Percentiles rank a stretch among this genome's conserved stretches.
Conservation (phyloP, 192 early-diverging fungal genomes). For the Diversispora epigaea region DNA sequence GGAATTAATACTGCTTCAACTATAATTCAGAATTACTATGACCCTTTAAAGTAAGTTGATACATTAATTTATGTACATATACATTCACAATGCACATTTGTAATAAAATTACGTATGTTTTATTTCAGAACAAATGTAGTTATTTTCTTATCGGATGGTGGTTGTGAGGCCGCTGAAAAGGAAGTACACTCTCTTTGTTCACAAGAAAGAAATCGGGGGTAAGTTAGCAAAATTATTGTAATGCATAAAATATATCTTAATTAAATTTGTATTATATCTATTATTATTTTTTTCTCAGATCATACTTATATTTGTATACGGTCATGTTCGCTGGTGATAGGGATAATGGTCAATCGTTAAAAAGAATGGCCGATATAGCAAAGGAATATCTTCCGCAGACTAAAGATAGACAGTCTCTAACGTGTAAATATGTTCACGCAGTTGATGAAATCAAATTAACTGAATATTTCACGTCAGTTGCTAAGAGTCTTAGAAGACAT, state of each 20-base stretch:
- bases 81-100: background rate
- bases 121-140: conserved; percentile 17
- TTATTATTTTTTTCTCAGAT: background rate
- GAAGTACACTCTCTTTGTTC: conserved; percentile 15
- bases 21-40: conserved; percentile 14
- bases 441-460: background rate
- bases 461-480: conserved; percentile 7
- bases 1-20: conserved; percentile 19
- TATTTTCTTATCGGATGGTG: conserved; percentile 31
- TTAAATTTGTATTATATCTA: background rate
- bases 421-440: conserved; percentile 13
- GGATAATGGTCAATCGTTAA: background rate
- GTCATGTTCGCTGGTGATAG: background rate
- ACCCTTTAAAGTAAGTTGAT: conserved; percentile 22
- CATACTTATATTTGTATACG: conserved; percentile 7
- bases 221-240: background rate
- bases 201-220: conserved; percentile 16
- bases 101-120: background rate
- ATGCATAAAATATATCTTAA: background rate
- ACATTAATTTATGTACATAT: background rate
- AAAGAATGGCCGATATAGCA: conserved; percentile 23
- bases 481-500: conserved; percentile 21
- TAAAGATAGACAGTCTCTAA: background rate
- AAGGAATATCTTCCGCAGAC: conserved; percentile 1
- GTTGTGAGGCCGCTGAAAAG: background rate